phyloP scores from a whole-genome alignment of 495 filamentous ascomycete species.

The Chaetomium cochliodes region DNA sequence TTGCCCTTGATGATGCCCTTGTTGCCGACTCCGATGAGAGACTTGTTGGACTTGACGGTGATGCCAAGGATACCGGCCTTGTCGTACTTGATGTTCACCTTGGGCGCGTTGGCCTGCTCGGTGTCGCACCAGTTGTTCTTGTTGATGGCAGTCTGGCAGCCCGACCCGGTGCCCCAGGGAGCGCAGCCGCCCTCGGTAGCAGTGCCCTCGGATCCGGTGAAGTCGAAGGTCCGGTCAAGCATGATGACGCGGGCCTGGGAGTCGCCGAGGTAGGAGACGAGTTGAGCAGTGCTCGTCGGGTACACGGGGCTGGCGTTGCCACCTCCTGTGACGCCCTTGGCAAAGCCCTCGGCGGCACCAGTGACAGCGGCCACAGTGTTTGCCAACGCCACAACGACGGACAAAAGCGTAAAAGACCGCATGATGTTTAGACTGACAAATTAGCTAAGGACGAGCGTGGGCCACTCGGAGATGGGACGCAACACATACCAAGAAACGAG shows the following conservation, averaged over 20 bases:
- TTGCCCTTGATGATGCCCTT: constrained; percentile 19
- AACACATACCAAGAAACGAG: not conserved
- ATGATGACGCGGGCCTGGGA: constrained; percentile 13
- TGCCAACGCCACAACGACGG: constrained; percentile 6
- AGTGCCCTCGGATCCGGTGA: constrained; percentile 13
- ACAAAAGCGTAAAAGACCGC: not conserved
- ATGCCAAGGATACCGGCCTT: constrained; percentile 15
- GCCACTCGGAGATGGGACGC: not conserved
- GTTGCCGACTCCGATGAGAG: constrained; percentile 9
- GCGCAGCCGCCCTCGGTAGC: constrained; percentile 14
- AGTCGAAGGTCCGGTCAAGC: constrained; percentile 16
- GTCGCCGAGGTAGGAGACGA: constrained; percentile 15
- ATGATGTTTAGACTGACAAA: not conserved
- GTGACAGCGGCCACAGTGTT: constrained; percentile 10
- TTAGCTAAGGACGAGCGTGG: not conserved
- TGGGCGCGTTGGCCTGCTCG: constrained; percentile 13
- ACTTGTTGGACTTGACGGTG: constrained; percentile 16
- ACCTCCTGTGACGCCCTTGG: constrained; percentile 11
- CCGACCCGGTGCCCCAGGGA: constrained; percentile 13
- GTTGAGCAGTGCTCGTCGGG: constrained; percentile 2
- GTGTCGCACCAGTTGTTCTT: constrained; percentile 12
- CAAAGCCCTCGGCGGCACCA: constrained; percentile 12
- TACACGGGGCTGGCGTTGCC: constrained; percentile 12
- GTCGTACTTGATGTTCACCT: constrained; percentile 13
- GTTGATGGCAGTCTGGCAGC: constrained; percentile 7